These are phyloP conservation scores for Protomyces lactucae-debilis DNA, from an alignment of 1,139 yeast species.

Conservation along the genomic window DNA sequence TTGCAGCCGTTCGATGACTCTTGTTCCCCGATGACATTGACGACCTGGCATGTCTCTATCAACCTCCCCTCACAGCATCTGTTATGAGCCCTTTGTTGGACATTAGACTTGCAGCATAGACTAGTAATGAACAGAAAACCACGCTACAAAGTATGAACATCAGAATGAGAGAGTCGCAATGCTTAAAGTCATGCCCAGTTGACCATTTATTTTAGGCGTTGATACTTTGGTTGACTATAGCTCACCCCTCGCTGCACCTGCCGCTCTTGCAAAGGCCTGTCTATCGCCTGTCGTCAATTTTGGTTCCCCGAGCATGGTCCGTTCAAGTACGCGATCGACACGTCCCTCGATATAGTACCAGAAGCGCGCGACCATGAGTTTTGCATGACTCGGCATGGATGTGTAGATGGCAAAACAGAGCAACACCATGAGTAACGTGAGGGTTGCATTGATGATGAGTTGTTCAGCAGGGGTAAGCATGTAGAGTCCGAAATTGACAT, in stretches of 20 bases:
- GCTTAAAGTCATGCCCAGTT: too few relatives aligned
- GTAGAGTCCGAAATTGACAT: constrained; percentile 19
- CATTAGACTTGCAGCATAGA: too few relatives aligned
- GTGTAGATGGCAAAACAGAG: constrained; percentile 19
- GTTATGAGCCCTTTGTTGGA: too few relatives aligned
- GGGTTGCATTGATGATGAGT: constrained; percentile 9
- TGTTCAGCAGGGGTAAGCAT: constrained; percentile 23
- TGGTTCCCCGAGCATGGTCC: not conserved
- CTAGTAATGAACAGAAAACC: too few relatives aligned
- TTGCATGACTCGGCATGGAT: constrained; percentile 22
- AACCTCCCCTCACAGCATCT: too few relatives aligned
- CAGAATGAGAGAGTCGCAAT: too few relatives aligned
- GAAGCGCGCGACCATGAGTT: constrained; percentile 9
- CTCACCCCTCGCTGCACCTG: not conserved
- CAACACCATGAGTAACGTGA: not conserved
- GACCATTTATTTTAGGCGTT: too few relatives aligned
- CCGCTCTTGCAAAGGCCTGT: not conserved
- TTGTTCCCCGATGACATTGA: too few relatives aligned
- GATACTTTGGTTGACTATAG: not conserved
- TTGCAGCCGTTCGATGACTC: too few relatives aligned
- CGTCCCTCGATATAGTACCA: constrained; percentile 21
- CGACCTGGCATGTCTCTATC: too few relatives aligned
- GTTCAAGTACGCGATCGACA: not conserved
- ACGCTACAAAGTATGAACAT: too few relatives aligned
- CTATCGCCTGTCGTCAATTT: not conserved